These are phyloP conservation scores for Bipolaris sorokiniana DNA, from an alignment of 2,329 filamentous ascomycete species.

Conservation along the genomic window DNA sequence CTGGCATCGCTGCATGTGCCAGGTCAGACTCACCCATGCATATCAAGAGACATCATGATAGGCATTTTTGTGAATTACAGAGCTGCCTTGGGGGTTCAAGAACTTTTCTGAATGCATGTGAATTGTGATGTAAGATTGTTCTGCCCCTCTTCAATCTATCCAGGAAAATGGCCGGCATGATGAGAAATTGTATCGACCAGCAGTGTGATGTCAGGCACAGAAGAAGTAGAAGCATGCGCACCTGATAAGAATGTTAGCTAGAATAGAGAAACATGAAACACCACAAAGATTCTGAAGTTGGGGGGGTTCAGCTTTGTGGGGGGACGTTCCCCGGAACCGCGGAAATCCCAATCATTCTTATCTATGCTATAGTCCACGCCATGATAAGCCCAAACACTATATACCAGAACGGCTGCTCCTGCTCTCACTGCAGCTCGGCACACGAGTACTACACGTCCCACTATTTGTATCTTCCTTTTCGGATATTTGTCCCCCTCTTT, in stretches of 20 bases:
- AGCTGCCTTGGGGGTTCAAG: background rate
- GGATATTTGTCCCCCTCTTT: slow-evolving; percentile 1
- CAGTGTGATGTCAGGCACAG: background rate
- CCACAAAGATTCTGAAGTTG: background rate
- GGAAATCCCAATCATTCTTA: slow-evolving; percentile 14
- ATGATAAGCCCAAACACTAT: slow-evolving; percentile 13
- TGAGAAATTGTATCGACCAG: background rate
- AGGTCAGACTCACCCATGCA: background rate
- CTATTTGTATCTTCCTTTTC: slow-evolving; percentile 21
- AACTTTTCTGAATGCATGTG: background rate
- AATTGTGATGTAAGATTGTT: too few species aligned
- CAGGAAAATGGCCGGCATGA: background rate
- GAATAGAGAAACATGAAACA: background rate
- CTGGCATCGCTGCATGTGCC: slow-evolving; percentile 9
- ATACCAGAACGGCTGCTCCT: slow-evolving; percentile 16
- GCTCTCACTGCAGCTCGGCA: slow-evolving; percentile 21
- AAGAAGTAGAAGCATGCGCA: background rate
- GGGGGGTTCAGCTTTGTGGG: background rate
- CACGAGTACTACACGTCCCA: slow-evolving; percentile 29
- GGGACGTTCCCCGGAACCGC: slow-evolving; percentile 14
- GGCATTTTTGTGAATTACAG: background rate
- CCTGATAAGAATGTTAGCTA: too few species aligned
- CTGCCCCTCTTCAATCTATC: background rate
- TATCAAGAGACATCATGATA: background rate
- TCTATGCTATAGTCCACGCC: slow-evolving; percentile 11